phyloP scores from a whole-genome alignment of 2,329 filamentous ascomycete species.

The Chalara sp. region DNA sequence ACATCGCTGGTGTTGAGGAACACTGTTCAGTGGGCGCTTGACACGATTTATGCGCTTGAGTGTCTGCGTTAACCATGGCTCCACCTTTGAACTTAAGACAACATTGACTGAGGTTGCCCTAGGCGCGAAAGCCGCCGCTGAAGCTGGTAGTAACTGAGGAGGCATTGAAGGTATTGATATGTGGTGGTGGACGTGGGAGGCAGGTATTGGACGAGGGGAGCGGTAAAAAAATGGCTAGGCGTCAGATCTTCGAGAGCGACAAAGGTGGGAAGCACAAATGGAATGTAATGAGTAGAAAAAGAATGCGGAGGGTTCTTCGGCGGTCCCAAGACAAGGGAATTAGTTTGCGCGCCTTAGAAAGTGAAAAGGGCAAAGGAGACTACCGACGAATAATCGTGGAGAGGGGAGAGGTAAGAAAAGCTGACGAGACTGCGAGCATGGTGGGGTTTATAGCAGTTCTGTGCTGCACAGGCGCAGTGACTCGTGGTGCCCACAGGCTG shows the following conservation, averaged over 20 bases:
- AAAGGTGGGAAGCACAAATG: slow-evolving; percentile 17
- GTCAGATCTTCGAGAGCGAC: background rate
- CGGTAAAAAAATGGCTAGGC: slow-evolving; percentile 13
- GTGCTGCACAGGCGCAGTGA: background rate
- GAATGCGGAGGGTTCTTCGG: slow-evolving; percentile 29
- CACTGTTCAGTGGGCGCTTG: slow-evolving; percentile 95
- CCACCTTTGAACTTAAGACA: slow-evolving; percentile 84
- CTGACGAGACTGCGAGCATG: background rate
- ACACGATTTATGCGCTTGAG: slow-evolving; percentile 95
- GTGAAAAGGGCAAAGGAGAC: slow-evolving; percentile 3
- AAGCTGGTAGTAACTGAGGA: slow-evolving; percentile 86
- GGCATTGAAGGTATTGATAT: slow-evolving; percentile 54
- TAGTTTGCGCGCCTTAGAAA: slow-evolving; percentile 45
- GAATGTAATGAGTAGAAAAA: slow-evolving; percentile 28
- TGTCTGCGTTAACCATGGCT: slow-evolving; percentile 94
- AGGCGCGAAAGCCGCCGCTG: slow-evolving; percentile 92
- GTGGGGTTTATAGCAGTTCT: slow-evolving; percentile 8
- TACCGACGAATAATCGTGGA: slow-evolving; percentile 12
- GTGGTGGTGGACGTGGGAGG: slow-evolving; percentile 5
- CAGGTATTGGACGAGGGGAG: slow-evolving; percentile 9
- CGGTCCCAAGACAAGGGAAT: slow-evolving; percentile 48
- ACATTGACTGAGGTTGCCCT: slow-evolving; percentile 87
- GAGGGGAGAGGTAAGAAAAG: slow-evolving; percentile 20
- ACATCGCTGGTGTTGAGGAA: slow-evolving; percentile 91
- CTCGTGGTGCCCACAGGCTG: too few relatives aligned